These are phyloP conservation scores for Ulvella scutata DNA, from an alignment of 139 green algal species.

Conservation along the genomic window DNA sequence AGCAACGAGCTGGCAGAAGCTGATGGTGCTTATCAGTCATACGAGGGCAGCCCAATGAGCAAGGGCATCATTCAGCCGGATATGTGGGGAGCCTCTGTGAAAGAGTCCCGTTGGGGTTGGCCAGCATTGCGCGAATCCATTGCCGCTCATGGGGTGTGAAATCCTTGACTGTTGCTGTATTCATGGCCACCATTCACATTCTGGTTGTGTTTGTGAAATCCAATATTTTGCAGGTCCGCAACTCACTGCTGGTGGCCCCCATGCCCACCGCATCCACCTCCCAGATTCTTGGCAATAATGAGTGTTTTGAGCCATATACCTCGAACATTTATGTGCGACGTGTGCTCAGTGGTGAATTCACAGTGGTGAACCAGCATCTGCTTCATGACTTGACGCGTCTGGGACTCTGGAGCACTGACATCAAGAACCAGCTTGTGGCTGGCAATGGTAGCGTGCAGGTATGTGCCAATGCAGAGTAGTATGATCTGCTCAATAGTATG, in stretches of 20 bases:
- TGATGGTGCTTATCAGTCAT: conserved; percentile 77
- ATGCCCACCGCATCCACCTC: conserved; percentile 95
- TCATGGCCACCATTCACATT: not conserved
- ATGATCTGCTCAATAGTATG: not conserved
- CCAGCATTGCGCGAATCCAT: conserved; percentile 54
- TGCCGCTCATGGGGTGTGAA: conserved; percentile 60
- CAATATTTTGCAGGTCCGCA: conserved; percentile 32
- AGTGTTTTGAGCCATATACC: conserved; percentile 98
- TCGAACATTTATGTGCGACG: conserved; percentile 97
- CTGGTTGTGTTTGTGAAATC: not conserved
- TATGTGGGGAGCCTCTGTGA: conserved; percentile 78
- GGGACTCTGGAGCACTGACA: conserved; percentile 69
- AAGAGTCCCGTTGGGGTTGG: conserved; percentile 68
- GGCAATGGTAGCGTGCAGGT: conserved; percentile 55
- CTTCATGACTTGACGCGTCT: conserved; percentile 80
- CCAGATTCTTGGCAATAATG: conserved; percentile 90
- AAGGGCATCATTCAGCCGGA: conserved; percentile 82
- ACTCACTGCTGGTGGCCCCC: conserved; percentile 91
- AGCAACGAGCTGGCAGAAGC: conserved; percentile 56
- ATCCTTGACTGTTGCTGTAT: too few relatives aligned
- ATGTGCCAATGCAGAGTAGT: not conserved
- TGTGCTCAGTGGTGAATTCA: conserved; percentile 89
- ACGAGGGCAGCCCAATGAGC: conserved; percentile 63
- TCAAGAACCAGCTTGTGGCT: conserved; percentile 94
- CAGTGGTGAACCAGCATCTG: conserved; percentile 96